These are phyloP conservation scores for Penicillium lividum DNA, from an alignment of 495 filamentous ascomycete genomes.

Conservation along the genomic window DNA sequence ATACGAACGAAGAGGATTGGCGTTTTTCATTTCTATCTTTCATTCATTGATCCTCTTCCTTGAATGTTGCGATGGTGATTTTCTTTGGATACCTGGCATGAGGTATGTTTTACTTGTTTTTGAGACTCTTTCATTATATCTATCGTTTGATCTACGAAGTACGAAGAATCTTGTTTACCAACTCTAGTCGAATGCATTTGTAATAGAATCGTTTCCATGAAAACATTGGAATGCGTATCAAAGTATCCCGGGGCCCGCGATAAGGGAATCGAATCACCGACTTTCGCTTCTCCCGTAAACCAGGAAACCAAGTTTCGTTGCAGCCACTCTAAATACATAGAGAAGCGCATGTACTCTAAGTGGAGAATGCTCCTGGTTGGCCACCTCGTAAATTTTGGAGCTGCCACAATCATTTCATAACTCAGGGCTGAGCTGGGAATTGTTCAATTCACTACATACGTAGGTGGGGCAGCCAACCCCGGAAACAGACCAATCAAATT, in stretches of 20 bases:
- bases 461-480: not conserved
- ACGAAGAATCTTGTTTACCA: slow-evolving; percentile 6
- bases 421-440: not conserved
- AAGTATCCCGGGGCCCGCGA: not conserved
- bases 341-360: not conserved
- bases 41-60: slow-evolving; percentile 16
- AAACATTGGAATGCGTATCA: not conserved
- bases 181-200: not conserved
- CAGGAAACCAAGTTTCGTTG: not conserved
- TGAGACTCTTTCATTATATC: slow-evolving; percentile 9
- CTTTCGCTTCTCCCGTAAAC: not conserved
- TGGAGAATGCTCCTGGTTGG: not conserved
- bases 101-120: slow-evolving; percentile 14
- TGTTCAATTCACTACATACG: not conserved
- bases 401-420: not conserved
- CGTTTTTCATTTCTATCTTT: slow-evolving; percentile 25
- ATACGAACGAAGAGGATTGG: slow-evolving; percentile 36
- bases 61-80: slow-evolving; percentile 3
- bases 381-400: not conserved
- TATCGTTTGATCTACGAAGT: slow-evolving; percentile 12
- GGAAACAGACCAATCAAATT: not conserved
- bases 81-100: slow-evolving; percentile 26
- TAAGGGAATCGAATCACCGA: not conserved
- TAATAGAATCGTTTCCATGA: not conserved
- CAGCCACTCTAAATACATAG: too few relatives aligned